These are phyloP conservation scores for Cyclotella kingstonii DNA, from an alignment of 108 stramenopile species.

Conservation along the genomic window DNA sequence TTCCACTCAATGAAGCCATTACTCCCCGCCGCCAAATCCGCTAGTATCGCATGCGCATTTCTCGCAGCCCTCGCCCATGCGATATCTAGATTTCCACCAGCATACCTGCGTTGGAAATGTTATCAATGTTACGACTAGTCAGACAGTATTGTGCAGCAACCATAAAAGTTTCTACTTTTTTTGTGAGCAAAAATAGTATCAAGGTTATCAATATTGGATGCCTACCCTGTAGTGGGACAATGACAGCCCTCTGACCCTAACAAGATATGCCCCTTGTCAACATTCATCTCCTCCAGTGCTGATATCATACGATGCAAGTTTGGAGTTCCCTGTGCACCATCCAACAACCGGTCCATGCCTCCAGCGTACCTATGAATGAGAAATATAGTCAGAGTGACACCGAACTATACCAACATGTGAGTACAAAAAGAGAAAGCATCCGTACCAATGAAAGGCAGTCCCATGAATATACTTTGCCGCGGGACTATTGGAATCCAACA, in stretches of 20 bases:
- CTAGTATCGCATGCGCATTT: slow-evolving; percentile 89
- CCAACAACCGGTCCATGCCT: slow-evolving; percentile 79
- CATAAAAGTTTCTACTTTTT: background rate
- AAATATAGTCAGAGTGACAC: too few relatives aligned
- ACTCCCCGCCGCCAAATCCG: slow-evolving; percentile 89
- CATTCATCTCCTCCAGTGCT: slow-evolving; percentile 36
- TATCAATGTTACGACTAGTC: background rate
- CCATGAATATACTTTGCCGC: slow-evolving; percentile 82
- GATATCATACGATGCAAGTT: slow-evolving; percentile 75
- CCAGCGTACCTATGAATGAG: too few relatives aligned
- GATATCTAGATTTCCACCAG: slow-evolving; percentile 74
- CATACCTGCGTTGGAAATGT: too few relatives aligned
- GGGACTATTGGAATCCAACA: slow-evolving; percentile 47
- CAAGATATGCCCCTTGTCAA: slow-evolving; percentile 49
- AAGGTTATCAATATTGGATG: too few relatives aligned
- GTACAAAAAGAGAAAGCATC: too few relatives aligned
- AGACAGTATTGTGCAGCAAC: background rate
- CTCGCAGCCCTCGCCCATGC: slow-evolving; percentile 85
- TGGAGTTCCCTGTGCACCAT: slow-evolving; percentile 83
- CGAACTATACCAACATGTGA: too few relatives aligned
- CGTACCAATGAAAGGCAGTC: slow-evolving; percentile 95
- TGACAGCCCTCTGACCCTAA: slow-evolving; percentile 78
- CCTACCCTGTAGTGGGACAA: slow-evolving; percentile 65
- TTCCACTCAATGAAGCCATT: slow-evolving; percentile 94
- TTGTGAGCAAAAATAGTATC: too few relatives aligned